A percentile compares a stretch with the other conserved stretches of the same genome.
phyloP scores from a whole-genome alignment of 2,329 filamentous ascomycete species.

The Cercospora janseana region DNA sequence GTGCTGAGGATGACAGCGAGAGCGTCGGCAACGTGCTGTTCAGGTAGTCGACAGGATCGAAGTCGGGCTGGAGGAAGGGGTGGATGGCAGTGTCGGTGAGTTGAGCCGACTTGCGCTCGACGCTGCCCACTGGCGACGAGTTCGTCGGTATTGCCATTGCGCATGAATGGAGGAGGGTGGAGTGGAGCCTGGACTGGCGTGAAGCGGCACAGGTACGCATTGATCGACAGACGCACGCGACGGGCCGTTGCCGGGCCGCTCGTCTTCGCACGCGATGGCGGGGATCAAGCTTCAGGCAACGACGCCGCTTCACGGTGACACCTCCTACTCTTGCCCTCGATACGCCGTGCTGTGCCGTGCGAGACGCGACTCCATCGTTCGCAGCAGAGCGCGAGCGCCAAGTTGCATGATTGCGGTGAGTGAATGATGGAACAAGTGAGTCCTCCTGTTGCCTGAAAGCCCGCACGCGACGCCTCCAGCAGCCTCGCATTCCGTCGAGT shows the following conservation, averaged over 20 bases:
- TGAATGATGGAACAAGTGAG: not conserved
- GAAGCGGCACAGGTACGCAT: no score
- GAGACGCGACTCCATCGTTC: slow-evolving; percentile 1
- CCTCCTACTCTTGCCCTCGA: no score
- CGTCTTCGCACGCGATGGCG: not conserved
- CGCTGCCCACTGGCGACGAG: slow-evolving; percentile 8
- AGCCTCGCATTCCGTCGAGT: no score
- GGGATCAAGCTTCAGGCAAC: slow-evolving; percentile 12
- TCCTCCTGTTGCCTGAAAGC: no score
- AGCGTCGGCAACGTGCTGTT: slow-evolving; percentile 75
- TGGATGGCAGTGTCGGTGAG: slow-evolving; percentile 69
- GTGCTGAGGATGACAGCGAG: slow-evolving; percentile 47
- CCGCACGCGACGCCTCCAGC: no score
- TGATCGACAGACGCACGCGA: not conserved
- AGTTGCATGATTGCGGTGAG: not conserved
- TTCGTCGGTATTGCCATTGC: slow-evolving; percentile 17
- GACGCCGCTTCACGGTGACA: slow-evolving; percentile 1
- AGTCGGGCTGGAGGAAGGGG: slow-evolving; percentile 71
- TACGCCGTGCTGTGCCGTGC: slow-evolving; percentile 3
- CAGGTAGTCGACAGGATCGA: slow-evolving; percentile 82
- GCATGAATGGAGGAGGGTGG: no score
- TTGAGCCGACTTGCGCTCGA: slow-evolving; percentile 53
- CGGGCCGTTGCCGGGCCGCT: not conserved
- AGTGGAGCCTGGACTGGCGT: no score
- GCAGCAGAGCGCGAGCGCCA: not conserved